Evolutionary conservation across 495 filamentous ascomycete genomes (phyloP), one percentile per base, ranked within the genome.

Genomic region (Pseudomonodictys pantanalensis): DNA sequence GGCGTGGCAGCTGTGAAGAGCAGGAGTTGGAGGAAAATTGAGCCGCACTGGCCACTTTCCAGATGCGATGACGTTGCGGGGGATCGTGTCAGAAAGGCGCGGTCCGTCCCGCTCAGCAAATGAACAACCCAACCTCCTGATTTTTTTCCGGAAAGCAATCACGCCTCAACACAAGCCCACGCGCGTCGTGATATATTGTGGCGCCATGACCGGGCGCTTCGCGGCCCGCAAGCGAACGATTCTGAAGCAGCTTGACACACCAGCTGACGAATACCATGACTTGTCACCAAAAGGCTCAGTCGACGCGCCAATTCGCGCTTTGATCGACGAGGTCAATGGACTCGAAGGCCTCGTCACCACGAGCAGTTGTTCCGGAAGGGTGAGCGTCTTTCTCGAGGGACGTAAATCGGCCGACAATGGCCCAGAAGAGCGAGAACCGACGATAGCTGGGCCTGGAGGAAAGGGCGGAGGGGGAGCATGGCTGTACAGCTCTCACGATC

Each of bases 371-470:
- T 84, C 91, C 10, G 92, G 92, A 32, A 77, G 91, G 26, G 81
- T 91, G 28, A 89, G 85, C 62, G 87, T 96, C 15, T 96, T 92
- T 72, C 73, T 91, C 1, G 92, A 96, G 75, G 91, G 91, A 5
- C 71, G 74, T 25, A 87, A 83, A 71, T 77, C 73, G 49, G 42
- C 32, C 17, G 30, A 12, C 17, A 15, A 29, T 0, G n/a, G 3
- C 30, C 3, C 30, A 46, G 52, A 48, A 11, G 15, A 4, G 11
- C 18, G 20, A 18, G 18, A 45, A 32, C 10, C 12, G 2, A 7
- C 52, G 28, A 38, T 12, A 25, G 60, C 69, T 6, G 61, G 64
- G 33, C 61, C 82, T 25, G 90, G 89, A 1, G 91, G 90, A 0
- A 95, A 95, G 70, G 91, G 90, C 2, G 83, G 79, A 33, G 38